phyloP scores from a whole-genome alignment of 1,284 basidiomycete species.

The Fomitopsis schrenkii region DNA sequence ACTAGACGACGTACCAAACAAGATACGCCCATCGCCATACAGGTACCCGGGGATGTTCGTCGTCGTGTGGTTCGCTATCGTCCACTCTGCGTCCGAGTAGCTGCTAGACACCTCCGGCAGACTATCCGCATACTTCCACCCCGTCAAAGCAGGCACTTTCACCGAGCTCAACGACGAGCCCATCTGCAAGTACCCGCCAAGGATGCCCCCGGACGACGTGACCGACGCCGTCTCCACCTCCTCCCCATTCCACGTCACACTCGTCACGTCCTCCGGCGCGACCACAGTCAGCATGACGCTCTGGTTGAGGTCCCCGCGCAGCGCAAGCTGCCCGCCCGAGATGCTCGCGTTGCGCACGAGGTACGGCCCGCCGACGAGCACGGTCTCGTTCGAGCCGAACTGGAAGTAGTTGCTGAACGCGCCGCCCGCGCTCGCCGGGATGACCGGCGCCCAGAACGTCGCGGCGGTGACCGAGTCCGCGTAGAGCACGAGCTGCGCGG shows the following conservation, averaged over 20 bases:
- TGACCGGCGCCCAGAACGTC: constrained; percentile 50
- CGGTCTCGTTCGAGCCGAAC: constrained; percentile 47
- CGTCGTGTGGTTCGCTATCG: constrained; percentile 57
- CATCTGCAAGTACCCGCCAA: constrained; percentile 21
- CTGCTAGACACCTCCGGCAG: constrained; percentile 57
- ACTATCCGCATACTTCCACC: constrained; percentile 70
- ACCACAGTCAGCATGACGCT: constrained; percentile 43
- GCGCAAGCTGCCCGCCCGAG: constrained; percentile 32
- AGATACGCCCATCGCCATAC: constrained; percentile 68
- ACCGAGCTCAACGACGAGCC: constrained; percentile 14
- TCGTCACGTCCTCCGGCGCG: constrained; percentile 43
- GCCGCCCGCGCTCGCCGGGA: constrained; percentile 23
- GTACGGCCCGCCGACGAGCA: constrained; percentile 51
- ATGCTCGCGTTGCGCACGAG: constrained; percentile 50
- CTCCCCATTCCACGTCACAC: constrained; percentile 70
- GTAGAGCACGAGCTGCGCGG: constrained; percentile 61
- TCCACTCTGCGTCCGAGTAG: constrained; percentile 65
- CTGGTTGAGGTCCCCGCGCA: constrained; percentile 45
- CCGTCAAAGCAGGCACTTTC: constrained; percentile 36
- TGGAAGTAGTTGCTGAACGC: constrained; percentile 42
- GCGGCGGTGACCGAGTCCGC: constrained; percentile 59
- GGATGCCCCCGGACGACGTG: constrained; percentile 13
- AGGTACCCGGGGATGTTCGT: constrained; percentile 66
- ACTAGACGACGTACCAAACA: constrained; percentile 45
- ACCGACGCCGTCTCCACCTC: constrained; percentile 26